Evolutionary conservation across 2,329 filamentous ascomycete genomes (phyloP).

Genomic region (Aspergillus texensis): DNA sequence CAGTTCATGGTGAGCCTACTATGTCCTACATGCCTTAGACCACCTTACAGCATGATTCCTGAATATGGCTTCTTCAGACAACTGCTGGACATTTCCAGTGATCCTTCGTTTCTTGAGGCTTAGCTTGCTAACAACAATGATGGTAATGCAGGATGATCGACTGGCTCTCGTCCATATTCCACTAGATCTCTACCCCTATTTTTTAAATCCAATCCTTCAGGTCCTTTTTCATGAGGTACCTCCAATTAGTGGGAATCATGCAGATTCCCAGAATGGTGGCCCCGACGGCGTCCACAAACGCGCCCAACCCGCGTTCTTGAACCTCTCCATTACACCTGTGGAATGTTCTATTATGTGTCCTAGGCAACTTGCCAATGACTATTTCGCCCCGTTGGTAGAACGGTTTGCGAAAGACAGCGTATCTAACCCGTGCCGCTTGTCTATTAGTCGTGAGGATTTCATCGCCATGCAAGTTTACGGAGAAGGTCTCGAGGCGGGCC

Average conservation of each 20-base stretch:
- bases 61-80: neutral
- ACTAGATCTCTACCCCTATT: conserved; percentile 71
- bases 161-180: conserved; percentile 91
- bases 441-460: conserved; percentile 81
- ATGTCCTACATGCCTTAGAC: neutral
- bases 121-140: conserved; percentile 20
- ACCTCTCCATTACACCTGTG: conserved; percentile 87
- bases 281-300: conserved; percentile 40
- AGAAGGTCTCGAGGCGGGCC: conserved; percentile 86
- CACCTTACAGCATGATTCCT: neutral
- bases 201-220: conserved; percentile 84
- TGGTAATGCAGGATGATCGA: conserved; percentile 69
- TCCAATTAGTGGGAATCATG: conserved; percentile 43
- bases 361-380: conserved; percentile 68
- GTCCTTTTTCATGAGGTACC: conserved; percentile 69
- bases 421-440: conserved; percentile 56
- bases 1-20: conserved; percentile 33
- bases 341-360: conserved; percentile 94
- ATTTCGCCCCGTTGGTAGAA: conserved; percentile 74
- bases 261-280: conserved; percentile 39
- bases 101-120: conserved; percentile 6
- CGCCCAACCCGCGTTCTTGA: conserved; percentile 77
- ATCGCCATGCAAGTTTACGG: conserved; percentile 88
- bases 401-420: conserved; percentile 55
- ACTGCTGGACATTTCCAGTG: neutral